Conservation (phyloP, 176 grass and related monocot genomes). For the Phragmites australis region DNA sequence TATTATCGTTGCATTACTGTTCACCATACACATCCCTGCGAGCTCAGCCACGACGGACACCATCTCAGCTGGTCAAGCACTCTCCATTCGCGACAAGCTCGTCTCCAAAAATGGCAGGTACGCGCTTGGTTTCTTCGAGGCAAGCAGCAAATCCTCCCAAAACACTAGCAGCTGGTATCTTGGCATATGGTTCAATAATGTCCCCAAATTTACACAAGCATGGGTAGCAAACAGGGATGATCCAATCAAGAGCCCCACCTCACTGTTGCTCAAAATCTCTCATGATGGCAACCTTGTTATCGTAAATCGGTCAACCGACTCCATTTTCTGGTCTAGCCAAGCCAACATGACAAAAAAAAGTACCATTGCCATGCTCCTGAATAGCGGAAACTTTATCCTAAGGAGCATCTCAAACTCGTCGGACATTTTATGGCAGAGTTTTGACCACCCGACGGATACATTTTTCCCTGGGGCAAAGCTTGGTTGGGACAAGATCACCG, state of each 20-base stretch:
- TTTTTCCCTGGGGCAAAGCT: background rate
- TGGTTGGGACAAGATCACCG: background rate
- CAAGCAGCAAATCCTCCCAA: background rate
- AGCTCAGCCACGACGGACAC: background rate
- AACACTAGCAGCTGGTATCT: conserved; percentile 16
- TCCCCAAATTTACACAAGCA: background rate
- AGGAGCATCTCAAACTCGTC: background rate
- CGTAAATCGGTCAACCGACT: background rate
- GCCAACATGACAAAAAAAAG: background rate
- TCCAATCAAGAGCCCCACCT: background rate
- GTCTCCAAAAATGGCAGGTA: conserved; percentile 19
- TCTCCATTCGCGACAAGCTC: background rate
- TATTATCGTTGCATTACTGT: background rate
- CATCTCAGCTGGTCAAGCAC: background rate
- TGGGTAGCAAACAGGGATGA: conserved; percentile 6
- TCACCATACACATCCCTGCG: background rate
- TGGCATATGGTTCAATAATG: conserved; percentile 12
- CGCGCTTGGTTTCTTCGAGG: background rate
- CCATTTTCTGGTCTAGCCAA: background rate
- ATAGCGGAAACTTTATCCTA: background rate
- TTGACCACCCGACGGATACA: background rate
- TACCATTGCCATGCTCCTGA: background rate
- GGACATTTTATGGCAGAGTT: background rate
- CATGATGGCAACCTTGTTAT: background rate
- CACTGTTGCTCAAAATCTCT: background rate